Evolutionary conservation across 2,329 filamentous ascomycete genomes (phyloP), one percentile per base, ranked within the genome.

Genomic region (Incumbomyces delicatus): DNA sequence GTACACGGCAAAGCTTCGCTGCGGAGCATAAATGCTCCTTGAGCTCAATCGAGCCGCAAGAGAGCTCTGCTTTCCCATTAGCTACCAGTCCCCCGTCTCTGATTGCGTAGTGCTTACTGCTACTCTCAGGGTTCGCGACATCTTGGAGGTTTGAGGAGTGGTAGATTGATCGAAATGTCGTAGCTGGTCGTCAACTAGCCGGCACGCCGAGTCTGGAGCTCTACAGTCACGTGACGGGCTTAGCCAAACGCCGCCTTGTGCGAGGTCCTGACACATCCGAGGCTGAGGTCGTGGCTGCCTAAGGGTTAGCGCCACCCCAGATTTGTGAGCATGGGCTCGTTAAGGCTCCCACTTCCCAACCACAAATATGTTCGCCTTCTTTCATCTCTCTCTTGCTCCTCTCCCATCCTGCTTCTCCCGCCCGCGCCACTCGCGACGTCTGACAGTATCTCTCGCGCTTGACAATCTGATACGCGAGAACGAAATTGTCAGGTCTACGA

Each of bases 61-160:
- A 65, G 76, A 76, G 70, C 77, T 74, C 78, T 81, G 64, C 30
- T 50, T 48, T 50, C 30, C 48, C 57, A 57, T 49, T 44, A 63
- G 51, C 34, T 32, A 16, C 41, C 35, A 43, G 47, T 17, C 34
- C 32, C 16, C 38, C 46, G 29, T 32, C 10, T 14, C 13, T 27
- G 13, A 31, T 44, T 46, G 32, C 30, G 35, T 47, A 48, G 39
- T 5, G 59, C 72, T 61, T 69, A 80, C 77, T 65, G 76, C 77
- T 61, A 74, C 72, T 69, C 76, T 74, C 67, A 79, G 67, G 64
- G 76, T 74, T 66, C 78, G 75, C 62, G 73, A 75, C 68, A 79
- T 66, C 62, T 60, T 58, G 60, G 54, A 45, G 36, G 18, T 47
- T 14, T 47, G 46, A 47, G 16, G n/a, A 27, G 22, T 5, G 4